Evolutionary conservation across 78 protist genomes (phyloP).

Genomic region (Polysphondylium violaceum): DNA sequence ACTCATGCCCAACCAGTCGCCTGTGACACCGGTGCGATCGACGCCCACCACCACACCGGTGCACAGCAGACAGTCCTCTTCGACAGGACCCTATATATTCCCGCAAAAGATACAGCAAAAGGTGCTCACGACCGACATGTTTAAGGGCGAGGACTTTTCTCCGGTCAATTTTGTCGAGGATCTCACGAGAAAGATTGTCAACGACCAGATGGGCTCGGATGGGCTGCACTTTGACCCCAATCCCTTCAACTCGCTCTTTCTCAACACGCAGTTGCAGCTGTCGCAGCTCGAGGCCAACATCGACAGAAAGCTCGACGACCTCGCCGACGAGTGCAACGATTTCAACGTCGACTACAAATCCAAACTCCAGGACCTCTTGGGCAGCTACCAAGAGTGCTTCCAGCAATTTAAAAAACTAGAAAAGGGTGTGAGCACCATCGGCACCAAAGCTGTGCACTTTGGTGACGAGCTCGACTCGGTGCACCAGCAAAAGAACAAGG

Average conservation of each 20-base stretch:
- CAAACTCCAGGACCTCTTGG: slow-evolving; percentile 14
- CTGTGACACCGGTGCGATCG: background rate
- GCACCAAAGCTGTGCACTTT: slow-evolving; percentile 71
- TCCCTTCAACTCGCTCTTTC: slow-evolving; percentile 58
- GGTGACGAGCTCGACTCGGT: slow-evolving; percentile 75
- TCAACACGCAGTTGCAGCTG: slow-evolving; percentile 44
- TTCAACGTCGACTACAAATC: slow-evolving; percentile 33
- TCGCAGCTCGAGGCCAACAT: slow-evolving; percentile 53
- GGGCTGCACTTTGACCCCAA: slow-evolving; percentile 60
- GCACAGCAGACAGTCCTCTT: background rate
- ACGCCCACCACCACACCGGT: background rate
- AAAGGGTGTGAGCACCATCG: slow-evolving; percentile 68
- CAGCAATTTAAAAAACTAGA: slow-evolving; percentile 59
- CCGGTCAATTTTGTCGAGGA: slow-evolving; percentile 49
- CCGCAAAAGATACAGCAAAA: slow-evolving; percentile 40
- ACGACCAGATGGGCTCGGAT: slow-evolving; percentile 48
- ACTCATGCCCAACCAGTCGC: too few species aligned
- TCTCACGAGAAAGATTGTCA: slow-evolving; percentile 45
- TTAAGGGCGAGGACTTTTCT: slow-evolving; percentile 57
- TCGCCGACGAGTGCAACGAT: slow-evolving; percentile 52
- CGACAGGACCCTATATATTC: slow-evolving; percentile 3
- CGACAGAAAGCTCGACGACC: slow-evolving; percentile 31
- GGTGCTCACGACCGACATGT: slow-evolving; percentile 46
- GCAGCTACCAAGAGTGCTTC: slow-evolving; percentile 55
- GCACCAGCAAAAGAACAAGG: slow-evolving; percentile 55